Conservation (phyloP, 129 eudicot genomes). For the Flaveria brownii region DNA sequence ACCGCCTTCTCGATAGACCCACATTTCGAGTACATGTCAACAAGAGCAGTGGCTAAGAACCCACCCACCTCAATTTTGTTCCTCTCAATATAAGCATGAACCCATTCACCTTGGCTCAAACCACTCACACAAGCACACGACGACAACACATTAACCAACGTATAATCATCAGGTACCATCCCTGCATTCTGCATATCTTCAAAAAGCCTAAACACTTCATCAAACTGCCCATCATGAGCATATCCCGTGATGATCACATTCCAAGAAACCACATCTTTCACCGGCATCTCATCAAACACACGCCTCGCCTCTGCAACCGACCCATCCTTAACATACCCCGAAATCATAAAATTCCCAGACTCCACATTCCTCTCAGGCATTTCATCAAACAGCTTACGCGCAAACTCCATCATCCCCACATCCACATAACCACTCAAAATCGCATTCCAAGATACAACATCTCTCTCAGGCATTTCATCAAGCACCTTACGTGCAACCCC, state of each 20-base stretch:
- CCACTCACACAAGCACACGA: constrained; percentile 45
- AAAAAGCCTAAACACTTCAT: constrained; percentile 46
- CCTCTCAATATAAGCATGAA: constrained; percentile 35
- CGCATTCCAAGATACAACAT: constrained; percentile 49
- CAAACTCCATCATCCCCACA: constrained; percentile 39
- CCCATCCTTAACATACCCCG: constrained; percentile 43
- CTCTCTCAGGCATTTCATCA: constrained; percentile 41
- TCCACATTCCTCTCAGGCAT: constrained; percentile 50
- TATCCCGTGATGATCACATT: constrained; percentile 48
- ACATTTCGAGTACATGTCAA: constrained; percentile 55
- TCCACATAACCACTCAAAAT: constrained; percentile 47
- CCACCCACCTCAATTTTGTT: constrained; percentile 34
- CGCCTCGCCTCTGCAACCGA: constrained; percentile 39
- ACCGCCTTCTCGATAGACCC: constrained; percentile 48
- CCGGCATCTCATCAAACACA: constrained; percentile 41
- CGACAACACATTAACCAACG: constrained; percentile 42
- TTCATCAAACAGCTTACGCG: constrained; percentile 36
- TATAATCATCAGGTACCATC: constrained; percentile 42
- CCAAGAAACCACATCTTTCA: constrained; percentile 53
- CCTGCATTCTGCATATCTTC: constrained; percentile 38
- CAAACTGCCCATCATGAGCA: constrained; percentile 32
- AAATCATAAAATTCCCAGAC: constrained; percentile 57
- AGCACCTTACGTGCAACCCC: constrained; percentile 40
- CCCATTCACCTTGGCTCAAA: constrained; percentile 51
- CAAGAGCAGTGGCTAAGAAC: constrained; percentile 50